Evolutionary conservation across 2,329 filamentous ascomycete genomes (phyloP).

Genomic region (Apiospora phragmitis): DNA sequence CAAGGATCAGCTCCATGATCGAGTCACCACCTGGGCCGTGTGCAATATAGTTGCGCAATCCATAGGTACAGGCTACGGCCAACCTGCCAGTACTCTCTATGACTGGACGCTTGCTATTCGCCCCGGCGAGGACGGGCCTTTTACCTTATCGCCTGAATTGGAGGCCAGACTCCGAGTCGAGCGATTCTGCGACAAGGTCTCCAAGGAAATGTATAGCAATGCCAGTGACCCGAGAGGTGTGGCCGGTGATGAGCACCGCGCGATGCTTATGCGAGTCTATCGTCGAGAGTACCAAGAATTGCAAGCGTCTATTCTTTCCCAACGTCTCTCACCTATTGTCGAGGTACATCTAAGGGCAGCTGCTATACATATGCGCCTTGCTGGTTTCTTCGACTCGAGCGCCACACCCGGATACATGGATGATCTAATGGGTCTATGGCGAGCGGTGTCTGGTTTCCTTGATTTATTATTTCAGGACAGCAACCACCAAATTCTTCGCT

Average conservation of each 20-base stretch:
- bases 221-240: conserved; percentile 71
- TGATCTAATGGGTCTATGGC: conserved; percentile 75
- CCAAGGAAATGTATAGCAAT: conserved; percentile 78
- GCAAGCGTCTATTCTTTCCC: conserved; percentile 59
- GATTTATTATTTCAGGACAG: conserved; percentile 61
- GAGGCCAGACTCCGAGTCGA: conserved; percentile 71
- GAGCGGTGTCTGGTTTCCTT: conserved; percentile 68
- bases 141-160: conserved; percentile 61
- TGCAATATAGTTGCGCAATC: conserved; percentile 83
- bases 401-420: conserved; percentile 70
- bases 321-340: conserved; percentile 57
- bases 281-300: conserved; percentile 65
- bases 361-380: conserved; percentile 72
- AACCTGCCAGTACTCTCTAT: conserved; percentile 76
- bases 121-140: conserved; percentile 59
- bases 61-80: conserved; percentile 80
- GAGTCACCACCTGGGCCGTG: conserved; percentile 79
- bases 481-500: conserved; percentile 60
- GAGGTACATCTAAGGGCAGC: conserved; percentile 72
- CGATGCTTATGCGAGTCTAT: conserved; percentile 67
- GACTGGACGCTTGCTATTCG: conserved; percentile 70
- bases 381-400: conserved; percentile 80
- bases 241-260: conserved; percentile 65
- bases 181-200: conserved; percentile 75
- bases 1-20: conserved; percentile 76